Evolutionary conservation across 768 basidiomycete genomes (phyloP), one percentile per base, ranked within the genome.

Genomic region (Hortiboletus campestris): DNA sequence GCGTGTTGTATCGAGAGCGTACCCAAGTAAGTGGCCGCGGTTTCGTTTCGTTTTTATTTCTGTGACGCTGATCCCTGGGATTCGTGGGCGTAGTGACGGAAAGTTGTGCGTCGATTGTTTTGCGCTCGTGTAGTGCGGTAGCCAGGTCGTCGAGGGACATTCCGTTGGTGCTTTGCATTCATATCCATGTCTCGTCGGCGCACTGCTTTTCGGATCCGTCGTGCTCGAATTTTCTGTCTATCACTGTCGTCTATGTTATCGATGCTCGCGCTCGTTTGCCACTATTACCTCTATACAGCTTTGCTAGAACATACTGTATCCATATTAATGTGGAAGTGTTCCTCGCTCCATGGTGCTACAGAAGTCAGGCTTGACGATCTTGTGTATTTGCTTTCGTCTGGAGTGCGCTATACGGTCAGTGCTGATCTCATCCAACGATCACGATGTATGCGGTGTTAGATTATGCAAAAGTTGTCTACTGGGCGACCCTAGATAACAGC

Each of bases 1-100:
- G 61, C 63, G 32, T 75, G 74, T 36, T 74, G 72, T 25, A 52
- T 74, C 35, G 74, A 75, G 60, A 74, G 67, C 48, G 61, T 68
- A 3, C 54, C 57, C 47, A 72, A 73, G 74, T 76, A 51, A 61
- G 75, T 63, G 11, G 8, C 28, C n/a, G 16, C 19, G 1, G 1
- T 39, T 14, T 28, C 22, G 6, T 47, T 45, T 5, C 5, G 6
- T 36, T 29, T 28, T 28, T 8, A 9, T 13, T 51, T 46, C 43
- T 39, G 20, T 40, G 42, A 35, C 12, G 49, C 59, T 69, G 51
- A 65, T 47, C 44, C 2, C 11, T 19, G 39, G 42, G 20, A 8
- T 28, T 4, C 19, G 29, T 28, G 43, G 35, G 17, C 43, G 31
- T 39, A 70, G 69, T 34, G 68, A 72, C 41, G 69, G 70, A 31